A percentile compares a stretch with the other conserved stretches of the same genome.
These are phyloP conservation scores for Leccinum olivaceopallidum DNA, from an alignment of 768 basidiomycete genomes.

Conservation along the genomic window DNA sequence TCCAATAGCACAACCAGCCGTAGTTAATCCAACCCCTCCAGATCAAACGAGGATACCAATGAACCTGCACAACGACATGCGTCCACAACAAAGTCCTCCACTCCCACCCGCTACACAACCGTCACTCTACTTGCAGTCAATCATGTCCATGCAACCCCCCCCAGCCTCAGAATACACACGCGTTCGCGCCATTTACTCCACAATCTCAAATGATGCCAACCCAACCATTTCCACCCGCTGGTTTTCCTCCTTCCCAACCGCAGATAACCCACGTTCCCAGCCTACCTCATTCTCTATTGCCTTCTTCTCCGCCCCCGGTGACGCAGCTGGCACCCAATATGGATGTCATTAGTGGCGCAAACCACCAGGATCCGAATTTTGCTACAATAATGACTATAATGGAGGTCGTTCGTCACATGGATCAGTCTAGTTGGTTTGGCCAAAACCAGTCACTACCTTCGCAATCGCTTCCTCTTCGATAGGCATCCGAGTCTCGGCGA, in stretches of 20 bases:
- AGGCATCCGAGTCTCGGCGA: conserved; percentile 49
- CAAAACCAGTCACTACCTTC: conserved; percentile 19
- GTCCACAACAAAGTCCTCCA: conserved; percentile 5
- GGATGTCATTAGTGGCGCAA: conserved; percentile 9
- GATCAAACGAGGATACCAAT: conserved; percentile 6
- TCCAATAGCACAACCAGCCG: conserved; percentile 1
- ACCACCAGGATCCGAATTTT: conserved; percentile 21
- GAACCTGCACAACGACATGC: not conserved
- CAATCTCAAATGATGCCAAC: conserved; percentile 21
- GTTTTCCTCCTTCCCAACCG: conserved; percentile 20
- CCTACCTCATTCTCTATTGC: conserved; percentile 12
- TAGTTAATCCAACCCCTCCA: not conserved
- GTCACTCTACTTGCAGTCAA: conserved; percentile 13
- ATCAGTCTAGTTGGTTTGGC: conserved; percentile 21
- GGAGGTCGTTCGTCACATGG: conserved; percentile 33
- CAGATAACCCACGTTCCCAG: conserved; percentile 11
- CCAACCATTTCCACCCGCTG: conserved; percentile 16
- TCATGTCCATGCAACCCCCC: conserved; percentile 12
- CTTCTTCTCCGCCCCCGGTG: conserved; percentile 17
- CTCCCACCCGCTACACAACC: conserved; percentile 9
- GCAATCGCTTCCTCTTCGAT: conserved; percentile 10
- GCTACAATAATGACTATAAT: conserved; percentile 32
- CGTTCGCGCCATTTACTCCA: conserved; percentile 14
- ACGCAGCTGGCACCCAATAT: conserved; percentile 16
- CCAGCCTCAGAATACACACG: conserved; percentile 20